These are phyloP conservation scores for Marasmius tenuissimus DNA, from an alignment of 1,284 basidiomycete species.

Conservation along the genomic window DNA sequence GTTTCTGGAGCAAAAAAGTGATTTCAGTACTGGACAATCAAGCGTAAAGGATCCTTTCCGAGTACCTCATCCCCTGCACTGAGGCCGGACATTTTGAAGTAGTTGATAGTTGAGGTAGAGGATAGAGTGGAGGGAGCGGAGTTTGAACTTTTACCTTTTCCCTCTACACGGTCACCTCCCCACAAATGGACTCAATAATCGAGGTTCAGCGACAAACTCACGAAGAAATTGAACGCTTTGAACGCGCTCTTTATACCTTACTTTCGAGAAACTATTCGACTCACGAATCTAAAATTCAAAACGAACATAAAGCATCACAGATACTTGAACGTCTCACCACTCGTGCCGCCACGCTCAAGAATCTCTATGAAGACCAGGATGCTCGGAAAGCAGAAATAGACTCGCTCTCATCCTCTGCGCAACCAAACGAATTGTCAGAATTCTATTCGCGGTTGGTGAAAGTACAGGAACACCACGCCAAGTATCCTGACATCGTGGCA, in stretches of 20 bases:
- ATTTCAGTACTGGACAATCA: conserved; percentile 5
- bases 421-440: conserved; percentile 80
- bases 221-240: conserved; percentile 93
- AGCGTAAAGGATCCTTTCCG: conserved; percentile 6
- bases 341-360: conserved; percentile 64
- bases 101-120: conserved; percentile 19
- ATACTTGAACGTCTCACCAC: conserved; percentile 82
- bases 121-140: conserved; percentile 40
- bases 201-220: conserved; percentile 93
- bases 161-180: conserved; percentile 1
- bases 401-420: conserved; percentile 52
- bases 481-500: conserved; percentile 88
- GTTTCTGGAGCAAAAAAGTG: conserved; percentile 58
- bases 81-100: conserved; percentile 73
- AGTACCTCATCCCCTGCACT: conserved; percentile 75
- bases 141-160: conserved; percentile 41
- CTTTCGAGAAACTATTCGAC: conserved; percentile 62
- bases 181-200: conserved; percentile 84
- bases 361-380: conserved; percentile 75
- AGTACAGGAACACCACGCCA: conserved; percentile 94
- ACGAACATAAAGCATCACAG: conserved; percentile 86
- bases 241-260: conserved; percentile 68
- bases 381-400: conserved; percentile 63
- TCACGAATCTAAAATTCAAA: conserved; percentile 70
- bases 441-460: conserved; percentile 94